A percentile compares a stretch with the other conserved stretches of the same genome.
Conservation (phyloP, 306 rosid species). For the Casuarina cunninghamiana region DNA sequence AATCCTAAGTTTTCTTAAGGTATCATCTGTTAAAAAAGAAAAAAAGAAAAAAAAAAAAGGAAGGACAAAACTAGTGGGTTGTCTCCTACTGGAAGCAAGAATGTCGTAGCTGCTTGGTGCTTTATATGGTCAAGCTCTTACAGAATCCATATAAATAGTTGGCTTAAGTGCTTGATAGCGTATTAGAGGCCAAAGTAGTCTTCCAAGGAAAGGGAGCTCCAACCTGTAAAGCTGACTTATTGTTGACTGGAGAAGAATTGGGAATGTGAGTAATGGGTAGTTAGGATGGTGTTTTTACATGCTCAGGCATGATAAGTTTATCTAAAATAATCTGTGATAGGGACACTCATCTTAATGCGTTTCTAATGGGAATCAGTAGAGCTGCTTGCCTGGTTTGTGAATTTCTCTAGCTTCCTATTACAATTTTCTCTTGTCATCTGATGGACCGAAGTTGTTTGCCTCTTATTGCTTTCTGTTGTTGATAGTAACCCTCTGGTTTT, state of each 20-base stretch:
- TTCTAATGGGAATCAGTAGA: constrained; percentile 50
- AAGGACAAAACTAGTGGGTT: constrained; percentile 44
- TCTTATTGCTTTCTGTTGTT: not conserved
- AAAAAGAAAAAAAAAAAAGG: constrained; percentile 6
- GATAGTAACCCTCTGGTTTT: not conserved
- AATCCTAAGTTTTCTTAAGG: constrained; percentile 36
- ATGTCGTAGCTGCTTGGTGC: constrained; percentile 45
- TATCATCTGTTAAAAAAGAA: constrained; percentile 39
- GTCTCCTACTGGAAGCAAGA: constrained; percentile 54
- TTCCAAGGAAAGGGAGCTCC: constrained; percentile 46
- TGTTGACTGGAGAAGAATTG: constrained; percentile 62
- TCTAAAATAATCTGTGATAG: constrained; percentile 61
- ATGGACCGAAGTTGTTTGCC: not conserved
- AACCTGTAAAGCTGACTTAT: constrained; percentile 74
- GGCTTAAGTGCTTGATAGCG: constrained; percentile 38
- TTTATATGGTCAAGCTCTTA: constrained; percentile 48
- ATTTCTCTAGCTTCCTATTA: not conserved
- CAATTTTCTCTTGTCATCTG: not conserved
- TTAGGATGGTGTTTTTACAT: constrained; percentile 60
- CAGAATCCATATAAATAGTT: constrained; percentile 47
- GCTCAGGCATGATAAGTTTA: constrained; percentile 55
- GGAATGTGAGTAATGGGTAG: constrained; percentile 58
- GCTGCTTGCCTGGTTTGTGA: constrained; percentile 29
- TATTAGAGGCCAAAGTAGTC: constrained; percentile 38
- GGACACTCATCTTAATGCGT: constrained; percentile 39